Percentiles rank a stretch among this genome's conserved stretches.
Evolutionary conservation across 179 eudicot genomes (phyloP).

Genomic region (Beta corolliflora): DNA sequence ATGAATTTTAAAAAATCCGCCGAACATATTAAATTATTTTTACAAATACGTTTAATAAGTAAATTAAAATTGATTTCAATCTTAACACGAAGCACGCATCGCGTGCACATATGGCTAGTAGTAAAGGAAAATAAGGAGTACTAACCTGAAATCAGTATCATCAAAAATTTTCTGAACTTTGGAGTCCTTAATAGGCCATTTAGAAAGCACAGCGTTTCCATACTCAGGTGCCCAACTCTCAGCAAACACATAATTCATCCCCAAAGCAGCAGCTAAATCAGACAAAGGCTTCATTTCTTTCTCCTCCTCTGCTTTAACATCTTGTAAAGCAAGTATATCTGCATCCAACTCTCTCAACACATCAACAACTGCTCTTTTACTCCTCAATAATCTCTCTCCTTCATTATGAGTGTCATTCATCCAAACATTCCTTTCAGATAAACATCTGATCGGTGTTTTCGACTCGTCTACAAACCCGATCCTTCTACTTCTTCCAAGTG

Average conservation of each 20-base stretch:
- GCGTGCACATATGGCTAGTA: too few relatives aligned
- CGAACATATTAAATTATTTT: too few relatives aligned
- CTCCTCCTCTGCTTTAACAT: constrained; percentile 90
- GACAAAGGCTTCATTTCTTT: constrained; percentile 76
- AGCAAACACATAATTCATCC: constrained; percentile 85
- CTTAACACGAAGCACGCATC: too few relatives aligned
- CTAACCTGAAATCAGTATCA: constrained; percentile 83
- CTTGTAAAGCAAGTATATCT: constrained; percentile 77
- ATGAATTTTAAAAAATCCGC: too few relatives aligned
- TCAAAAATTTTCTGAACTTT: constrained; percentile 73
- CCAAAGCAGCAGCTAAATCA: constrained; percentile 71
- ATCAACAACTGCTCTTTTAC: constrained; percentile 51
- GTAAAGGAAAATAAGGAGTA: neutral
- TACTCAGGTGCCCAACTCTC: constrained; percentile 98
- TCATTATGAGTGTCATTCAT: constrained; percentile 5
- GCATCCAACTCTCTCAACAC: constrained; percentile 77
- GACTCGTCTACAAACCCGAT: constrained; percentile 31
- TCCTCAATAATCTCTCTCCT: constrained; percentile 5
- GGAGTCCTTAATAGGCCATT: constrained; percentile 77
- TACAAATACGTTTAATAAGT: too few relatives aligned
- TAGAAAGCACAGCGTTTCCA: constrained; percentile 80
- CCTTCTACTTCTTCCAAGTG: constrained; percentile 56
- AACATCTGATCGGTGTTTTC: constrained; percentile 38
- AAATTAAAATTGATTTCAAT: too few relatives aligned
- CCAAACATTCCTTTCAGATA: constrained; percentile 20